Evolutionary conservation across 106 monocot species (phyloP), one percentile per base, ranked within the genome.

Genomic region (Phalaenopsis aphrodite): DNA sequence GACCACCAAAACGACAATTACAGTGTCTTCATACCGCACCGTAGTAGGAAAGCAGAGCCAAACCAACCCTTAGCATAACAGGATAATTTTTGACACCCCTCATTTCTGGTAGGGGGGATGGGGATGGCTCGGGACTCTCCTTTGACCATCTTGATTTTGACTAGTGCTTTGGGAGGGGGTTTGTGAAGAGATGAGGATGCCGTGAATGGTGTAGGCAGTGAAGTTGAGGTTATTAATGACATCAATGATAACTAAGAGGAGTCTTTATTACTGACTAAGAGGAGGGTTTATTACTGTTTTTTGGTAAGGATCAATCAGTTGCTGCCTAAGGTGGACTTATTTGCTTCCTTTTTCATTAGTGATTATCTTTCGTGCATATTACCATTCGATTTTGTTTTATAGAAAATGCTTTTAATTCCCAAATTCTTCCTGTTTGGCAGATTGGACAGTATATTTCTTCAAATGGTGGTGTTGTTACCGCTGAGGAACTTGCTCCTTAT

Each of bases 401-500:
- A 39, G 36, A 38, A 39, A 12, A 15, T 9, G 36, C 5, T 39
- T 69, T 74, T 42, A 19, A 74, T 19, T 74, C 43, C 19, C 24
- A 18, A 52, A 49, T 2, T 76, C 47, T 76, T 48, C 19, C 72
- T 8, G 57, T 52, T 88, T 78, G 77, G 75, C 88, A 99, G 98
- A 99, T 99, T 78, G 98, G 98, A 80, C 93, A 95, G 56, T 99
- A 95, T 85, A 99, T 99, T 86, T 77, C 98, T 38, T 95, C 94
- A 75, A 94, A 95, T 87, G 98, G 98, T 78, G 98, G 98, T 79
- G 98, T 99, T 84, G 87, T 99, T 78, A 72, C 94, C 42, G 94
- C 91, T 77, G 98, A 99, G 77, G 98, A 99, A 81, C 93, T 99
- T 79, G 92, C 98, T 83, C 98, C 98, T 49, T 99, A 91, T 88